Conservation (phyloP, 2,329 filamentous ascomycete genomes). For the Aureobasidium melanogenum region DNA sequence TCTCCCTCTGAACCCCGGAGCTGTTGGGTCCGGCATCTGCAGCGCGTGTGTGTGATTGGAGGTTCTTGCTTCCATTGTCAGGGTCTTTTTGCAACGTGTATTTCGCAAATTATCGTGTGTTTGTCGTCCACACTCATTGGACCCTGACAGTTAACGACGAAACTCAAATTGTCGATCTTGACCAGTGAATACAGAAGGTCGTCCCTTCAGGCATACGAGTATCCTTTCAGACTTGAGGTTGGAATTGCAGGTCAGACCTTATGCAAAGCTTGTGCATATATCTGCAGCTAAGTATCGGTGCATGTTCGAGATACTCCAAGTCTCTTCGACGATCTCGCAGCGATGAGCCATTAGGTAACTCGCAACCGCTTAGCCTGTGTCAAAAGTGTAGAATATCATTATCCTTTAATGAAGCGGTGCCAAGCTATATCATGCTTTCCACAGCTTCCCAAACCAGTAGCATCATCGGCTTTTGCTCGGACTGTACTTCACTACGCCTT, state of each 20-base stretch:
- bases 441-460: not conserved
- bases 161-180: not conserved
- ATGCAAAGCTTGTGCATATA: not conserved
- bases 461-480: conserved; percentile 4
- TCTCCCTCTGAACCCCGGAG: not conserved
- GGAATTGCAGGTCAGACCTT: not conserved
- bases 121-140: not conserved
- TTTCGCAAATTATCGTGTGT: not conserved
- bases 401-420: not conserved
- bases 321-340: not conserved
- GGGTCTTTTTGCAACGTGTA: not conserved
- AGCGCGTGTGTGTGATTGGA: not conserved
- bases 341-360: not conserved
- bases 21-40: not conserved
- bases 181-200: not conserved
- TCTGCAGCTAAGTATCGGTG: not conserved
- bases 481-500: not conserved
- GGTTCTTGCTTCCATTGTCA: not conserved
- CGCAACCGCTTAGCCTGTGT: not conserved
- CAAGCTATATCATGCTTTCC: not conserved
- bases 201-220: not conserved
- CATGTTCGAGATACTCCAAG: too few species aligned
- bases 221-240: not conserved
- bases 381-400: not conserved
- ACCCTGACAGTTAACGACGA: conserved; percentile 5